phyloP scores from a whole-genome alignment of 176 grass and related monocot species.

The Juncus effusus region DNA sequence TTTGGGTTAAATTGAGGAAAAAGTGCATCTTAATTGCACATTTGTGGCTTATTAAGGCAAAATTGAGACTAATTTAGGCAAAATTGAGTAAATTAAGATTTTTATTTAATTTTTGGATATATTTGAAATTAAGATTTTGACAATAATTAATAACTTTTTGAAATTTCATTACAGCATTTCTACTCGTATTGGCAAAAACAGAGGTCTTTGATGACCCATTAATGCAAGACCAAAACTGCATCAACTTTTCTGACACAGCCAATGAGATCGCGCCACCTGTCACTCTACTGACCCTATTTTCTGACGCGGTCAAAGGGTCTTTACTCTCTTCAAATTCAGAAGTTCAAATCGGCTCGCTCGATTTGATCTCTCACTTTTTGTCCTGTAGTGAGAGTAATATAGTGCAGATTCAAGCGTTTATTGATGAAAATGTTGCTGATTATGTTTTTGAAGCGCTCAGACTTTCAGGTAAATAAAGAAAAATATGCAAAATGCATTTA shows the following conservation, averaged over 20 bases:
- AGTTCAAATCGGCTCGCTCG: slow-evolving; percentile 68
- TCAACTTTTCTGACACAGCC: slow-evolving; percentile 29
- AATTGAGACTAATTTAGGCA: neutral
- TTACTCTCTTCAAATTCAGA: slow-evolving; percentile 75
- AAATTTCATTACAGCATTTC: slow-evolving; percentile 64
- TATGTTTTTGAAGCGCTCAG: slow-evolving; percentile 91
- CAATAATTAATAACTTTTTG: neutral
- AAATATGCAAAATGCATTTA: neutral
- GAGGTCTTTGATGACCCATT: slow-evolving; percentile 48
- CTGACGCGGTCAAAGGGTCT: slow-evolving; percentile 91
- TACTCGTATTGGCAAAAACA: slow-evolving; percentile 61
- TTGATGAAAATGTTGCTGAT: slow-evolving; percentile 77
- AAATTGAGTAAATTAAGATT: slow-evolving; percentile 1
- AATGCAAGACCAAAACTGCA: slow-evolving; percentile 28
- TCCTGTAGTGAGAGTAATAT: slow-evolving; percentile 49
- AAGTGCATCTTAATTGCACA: neutral
- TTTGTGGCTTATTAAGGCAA: neutral
- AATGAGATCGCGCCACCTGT: slow-evolving; percentile 26
- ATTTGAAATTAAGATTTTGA: neutral
- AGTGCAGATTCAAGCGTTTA: slow-evolving; percentile 62
- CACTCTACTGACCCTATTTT: slow-evolving; percentile 56
- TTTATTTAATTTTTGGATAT: neutral
- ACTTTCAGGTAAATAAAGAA: slow-evolving; percentile 53
- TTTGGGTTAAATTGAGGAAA: neutral
- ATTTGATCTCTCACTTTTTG: slow-evolving; percentile 83